Base-by-base conservation (phyloP, 176 grass and related monocot genomes). In the Secale cereale region DNA sequence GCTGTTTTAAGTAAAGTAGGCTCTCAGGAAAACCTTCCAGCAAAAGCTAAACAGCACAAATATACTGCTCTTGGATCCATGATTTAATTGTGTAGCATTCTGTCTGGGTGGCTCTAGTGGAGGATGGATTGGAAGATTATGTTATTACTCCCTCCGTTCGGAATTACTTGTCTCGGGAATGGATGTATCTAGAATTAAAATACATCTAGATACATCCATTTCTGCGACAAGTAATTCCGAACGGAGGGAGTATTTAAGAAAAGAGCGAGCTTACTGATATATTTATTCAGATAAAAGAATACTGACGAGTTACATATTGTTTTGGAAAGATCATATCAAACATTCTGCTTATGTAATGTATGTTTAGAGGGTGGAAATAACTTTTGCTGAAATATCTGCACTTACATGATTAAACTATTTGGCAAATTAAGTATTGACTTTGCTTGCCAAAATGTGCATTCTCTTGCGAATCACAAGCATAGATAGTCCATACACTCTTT, bases 381-480 rank as follows among this genome's bases (percentile, higher is more conserved):
- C 22, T 36, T 86, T 81, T 52, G 15, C 14, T 76, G 26, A 82
- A 40, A 59, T 60, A 16, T 12, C 3, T 20, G 46, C 19, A 46
- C 17, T 71, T 60, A 4, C 19, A 30, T 71, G 36, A 32, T 46
- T 26, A 40, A 78, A 70, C 25, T 86, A 70, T 79, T 48, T 72
- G 27, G 37, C 20, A 72, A 80, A 33, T 71, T 25, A 61, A 8
- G 7, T 46, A 52, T 52, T 52, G 16, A 52, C 48, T 52, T 52
- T 23, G 11, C 77, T 80, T 86, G 68, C 76, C 33, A 29, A 71
- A 59, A 48, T 80, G 5, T 80, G 36, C 37, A 50, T 45, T 36
- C 64, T 43, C 30, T 43, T 59, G 30, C 8, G 70, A 59, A 48
- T 22, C 45, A 41, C 71, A 79, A 61, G 27, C 39, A 11, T 59